These are phyloP conservation scores for Stromatinia cepivora DNA, from an alignment of 2,329 filamentous ascomycete species.

Conservation along the genomic window DNA sequence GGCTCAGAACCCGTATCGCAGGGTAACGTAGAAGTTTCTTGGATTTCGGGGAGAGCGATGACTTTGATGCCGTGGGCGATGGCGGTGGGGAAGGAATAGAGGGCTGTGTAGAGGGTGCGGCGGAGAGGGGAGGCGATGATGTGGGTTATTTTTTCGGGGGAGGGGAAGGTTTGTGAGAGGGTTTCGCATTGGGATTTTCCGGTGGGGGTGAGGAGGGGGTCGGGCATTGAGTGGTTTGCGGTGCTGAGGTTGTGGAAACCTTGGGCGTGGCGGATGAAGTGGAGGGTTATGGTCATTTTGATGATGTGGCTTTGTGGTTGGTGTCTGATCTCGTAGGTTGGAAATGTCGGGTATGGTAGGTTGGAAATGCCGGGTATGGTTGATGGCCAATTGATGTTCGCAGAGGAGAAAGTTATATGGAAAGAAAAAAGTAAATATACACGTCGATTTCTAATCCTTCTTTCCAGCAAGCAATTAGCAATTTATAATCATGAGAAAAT, in stretches of 20 bases:
- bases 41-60: slow-evolving; percentile 69
- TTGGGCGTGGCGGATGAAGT: slow-evolving; percentile 72
- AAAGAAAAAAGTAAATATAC: background rate
- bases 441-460: background rate
- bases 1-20: slow-evolving; percentile 66
- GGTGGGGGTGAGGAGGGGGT: slow-evolving; percentile 75
- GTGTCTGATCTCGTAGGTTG: background rate
- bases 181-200: slow-evolving; percentile 72
- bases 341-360: background rate
- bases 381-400: background rate
- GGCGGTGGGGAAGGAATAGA: slow-evolving; percentile 64
- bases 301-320: background rate
- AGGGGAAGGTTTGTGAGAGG: slow-evolving; percentile 63
- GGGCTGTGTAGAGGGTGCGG: slow-evolving; percentile 76
- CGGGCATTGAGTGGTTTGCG: slow-evolving; percentile 70
- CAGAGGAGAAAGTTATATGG: background rate
- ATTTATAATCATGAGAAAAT: background rate
- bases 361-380: background rate
- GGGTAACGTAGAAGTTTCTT: slow-evolving; percentile 73
- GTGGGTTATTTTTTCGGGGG: slow-evolving; percentile 64
- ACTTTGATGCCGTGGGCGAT: slow-evolving; percentile 48
- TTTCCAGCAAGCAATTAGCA: background rate
- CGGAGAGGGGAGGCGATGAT: slow-evolving; percentile 78
- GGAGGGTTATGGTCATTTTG: slow-evolving; percentile 47
- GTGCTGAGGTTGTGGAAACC: slow-evolving; percentile 77